A percentile compares a stretch with the other conserved stretches of the same genome.
These are phyloP conservation scores for Ascochyta pisi DNA, from an alignment of 2,329 filamentous ascomycete genomes.

Conservation along the genomic window DNA sequence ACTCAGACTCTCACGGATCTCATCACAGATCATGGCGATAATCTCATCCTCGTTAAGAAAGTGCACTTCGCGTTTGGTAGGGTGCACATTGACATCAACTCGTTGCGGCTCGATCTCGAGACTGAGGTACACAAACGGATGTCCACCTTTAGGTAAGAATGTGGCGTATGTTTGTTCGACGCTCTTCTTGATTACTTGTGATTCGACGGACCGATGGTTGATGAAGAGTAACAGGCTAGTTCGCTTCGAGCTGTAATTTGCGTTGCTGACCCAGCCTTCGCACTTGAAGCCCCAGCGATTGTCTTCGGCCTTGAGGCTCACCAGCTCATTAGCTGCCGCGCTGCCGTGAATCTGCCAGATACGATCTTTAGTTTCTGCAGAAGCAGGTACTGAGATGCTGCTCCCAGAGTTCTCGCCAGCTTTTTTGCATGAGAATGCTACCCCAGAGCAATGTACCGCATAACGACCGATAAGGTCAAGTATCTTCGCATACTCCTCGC, in stretches of 20 bases:
- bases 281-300: slow-evolving; percentile 84
- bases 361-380: slow-evolving; percentile 76
- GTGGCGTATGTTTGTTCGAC: slow-evolving; percentile 87
- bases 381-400: slow-evolving; percentile 74
- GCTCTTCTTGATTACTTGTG: slow-evolving; percentile 83
- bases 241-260: slow-evolving; percentile 92
- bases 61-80: slow-evolving; percentile 95
- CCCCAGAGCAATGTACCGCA: slow-evolving; percentile 87
- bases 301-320: slow-evolving; percentile 76
- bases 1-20: slow-evolving; percentile 78
- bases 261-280: slow-evolving; percentile 83
- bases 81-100: slow-evolving; percentile 97
- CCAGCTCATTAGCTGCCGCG: slow-evolving; percentile 83
- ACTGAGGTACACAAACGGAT: slow-evolving; percentile 91
- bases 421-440: slow-evolving; percentile 97
- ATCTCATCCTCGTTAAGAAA: slow-evolving; percentile 98
- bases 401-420: slow-evolving; percentile 85
- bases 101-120: slow-evolving; percentile 90
- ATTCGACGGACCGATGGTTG: slow-evolving; percentile 94
- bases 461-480: slow-evolving; percentile 94
- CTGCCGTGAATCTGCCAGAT: slow-evolving; percentile 91
- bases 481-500: slow-evolving; percentile 98
- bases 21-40: slow-evolving; percentile 80
- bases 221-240: slow-evolving; percentile 91
- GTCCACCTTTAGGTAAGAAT: slow-evolving; percentile 91